Base-by-base conservation (phyloP, 352 stramenopile genomes). In the Globisporangium mamillatum region DNA sequence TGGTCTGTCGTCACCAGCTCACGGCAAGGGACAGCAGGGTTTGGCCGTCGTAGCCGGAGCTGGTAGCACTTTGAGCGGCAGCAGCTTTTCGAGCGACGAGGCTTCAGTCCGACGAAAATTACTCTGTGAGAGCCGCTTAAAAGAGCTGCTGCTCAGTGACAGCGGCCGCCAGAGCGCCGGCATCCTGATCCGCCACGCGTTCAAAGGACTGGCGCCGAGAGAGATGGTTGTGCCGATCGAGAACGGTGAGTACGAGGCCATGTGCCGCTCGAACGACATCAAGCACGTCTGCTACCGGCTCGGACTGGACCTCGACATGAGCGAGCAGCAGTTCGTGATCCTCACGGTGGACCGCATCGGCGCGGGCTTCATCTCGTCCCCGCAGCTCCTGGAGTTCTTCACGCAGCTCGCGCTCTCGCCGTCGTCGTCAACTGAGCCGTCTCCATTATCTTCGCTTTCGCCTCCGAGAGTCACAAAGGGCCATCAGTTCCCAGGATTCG, bases 261-360 rank as follows among this genome's bases (percentile, higher is more conserved):
- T 80, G 29, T 93, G 86, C 29, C 77, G 83, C 24, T 71, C 75
- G 0, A 81, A 64, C 48, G 84, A 93, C 67, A 68, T 93, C 60
- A 92, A 91, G 59, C 75, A 93, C 61, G 82, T 89, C 24, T 92
- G 83, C 70, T 86, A 83, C 55, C 80, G 86, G 1, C 80, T 93
- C 25, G 83, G 83, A 1, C 71, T 93, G 1, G 83, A 92, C 55
- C 69, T 93, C 24, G 81, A 89, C 61, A n/a, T 82, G 46, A 75
- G 78, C 22, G 86, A 93, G 60, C 76, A 89, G 44, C 73, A 85
- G 25, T 89, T 90, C 41, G 66, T 93, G 25, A 69, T 75, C 16
- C 69, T 58, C 27, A 78, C 61, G 10, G 71, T 92, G 27, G 83
- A 93, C 54, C 41, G 66, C 4, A 78, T 64, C 60, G 75, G 81